Conservation (phyloP, 176 grass and related monocot species). For the Carex myosuroides region DNA sequence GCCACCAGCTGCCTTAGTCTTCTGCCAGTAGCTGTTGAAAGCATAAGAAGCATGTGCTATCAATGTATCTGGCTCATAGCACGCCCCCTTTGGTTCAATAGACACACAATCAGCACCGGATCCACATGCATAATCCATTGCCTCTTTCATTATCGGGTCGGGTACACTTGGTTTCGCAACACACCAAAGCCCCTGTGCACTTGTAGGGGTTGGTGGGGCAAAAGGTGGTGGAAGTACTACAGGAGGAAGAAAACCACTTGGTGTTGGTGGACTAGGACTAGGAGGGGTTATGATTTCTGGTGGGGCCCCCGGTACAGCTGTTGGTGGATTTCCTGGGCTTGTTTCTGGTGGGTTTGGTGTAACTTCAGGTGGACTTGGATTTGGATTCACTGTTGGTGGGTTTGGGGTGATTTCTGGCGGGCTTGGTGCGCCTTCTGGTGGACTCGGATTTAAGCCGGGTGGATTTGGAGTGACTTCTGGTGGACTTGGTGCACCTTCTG, state of each 20-base stretch:
- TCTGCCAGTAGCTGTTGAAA: slow-evolving; percentile 92
- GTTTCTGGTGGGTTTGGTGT: slow-evolving; percentile 15
- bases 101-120: slow-evolving; percentile 65
- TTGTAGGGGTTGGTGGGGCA: slow-evolving; percentile 22
- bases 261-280: background rate
- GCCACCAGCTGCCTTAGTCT: slow-evolving; percentile 60
- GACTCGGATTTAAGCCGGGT: slow-evolving; percentile 1
- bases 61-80: slow-evolving; percentile 66
- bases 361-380: slow-evolving; percentile 22
- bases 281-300: background rate
- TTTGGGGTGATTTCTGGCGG: slow-evolving; percentile 19
- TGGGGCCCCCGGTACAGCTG: background rate
- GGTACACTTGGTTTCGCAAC: slow-evolving; percentile 86
- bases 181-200: slow-evolving; percentile 36
- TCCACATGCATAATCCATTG: slow-evolving; percentile 87
- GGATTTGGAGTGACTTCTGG: slow-evolving; percentile 24
- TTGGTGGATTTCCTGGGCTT: slow-evolving; percentile 20
- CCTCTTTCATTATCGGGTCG: slow-evolving; percentile 51
- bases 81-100: slow-evolving; percentile 39
- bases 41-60: slow-evolving; percentile 70
- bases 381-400: slow-evolving; percentile 4
- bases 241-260: slow-evolving; percentile 46
- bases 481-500: background rate
- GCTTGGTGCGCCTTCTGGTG: slow-evolving; percentile 10
- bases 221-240: slow-evolving; percentile 48